Evolutionary conservation across 331 rosid genomes (phyloP), one percentile per base, ranked within the genome.

Genomic region (Stylosanthes scabra): DNA sequence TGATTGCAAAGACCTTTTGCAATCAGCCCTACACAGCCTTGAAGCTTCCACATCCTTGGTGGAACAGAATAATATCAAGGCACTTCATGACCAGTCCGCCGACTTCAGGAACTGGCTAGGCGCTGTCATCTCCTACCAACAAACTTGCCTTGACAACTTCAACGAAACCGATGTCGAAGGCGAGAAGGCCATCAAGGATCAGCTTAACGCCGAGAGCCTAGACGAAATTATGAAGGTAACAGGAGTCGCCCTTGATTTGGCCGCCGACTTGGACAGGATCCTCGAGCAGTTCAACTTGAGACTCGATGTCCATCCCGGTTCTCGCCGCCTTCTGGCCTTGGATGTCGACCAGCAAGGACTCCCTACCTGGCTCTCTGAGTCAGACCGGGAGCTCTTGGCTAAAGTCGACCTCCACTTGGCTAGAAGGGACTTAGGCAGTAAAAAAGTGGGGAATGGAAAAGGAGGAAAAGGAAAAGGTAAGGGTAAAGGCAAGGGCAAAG

Each of bases 51-150:
- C 11, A 11, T 49, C 76, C 7, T n/a, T 75, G 46, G 84, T 90
- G 1, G 75, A 66, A 0, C 72, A 78, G 4, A 59, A 52, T 13
- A 70, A 80, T 60, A 2, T 83, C 15, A 75, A 75, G 57, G 54
- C 61, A 11, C 3, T 91, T 58, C 58, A 55, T 13, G 84, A 59
- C 6, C 80, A 29, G 14, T 0, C 73, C 9, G 64, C 85, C 4
- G 93, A 88, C 46, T 83, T 90, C 56, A 86, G 68, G 68, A 88
- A 75, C n/a, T 90, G 96, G 96, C 29, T 90, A 25, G 77, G 86
- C 4, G 79, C 88, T 1, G 84, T 86, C 16, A 81, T 86, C 71
- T 74, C 88, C 3, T 90, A 84, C 68, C 82, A 86, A 2, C 51
- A 78, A 6, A 27, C 91, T 0, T 90, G 96, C 70, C 54, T 57